Evolutionary conservation across 257 asterid species (phyloP), one percentile per base, ranked within the genome.

Genomic region (Penstemon newberryi): DNA sequence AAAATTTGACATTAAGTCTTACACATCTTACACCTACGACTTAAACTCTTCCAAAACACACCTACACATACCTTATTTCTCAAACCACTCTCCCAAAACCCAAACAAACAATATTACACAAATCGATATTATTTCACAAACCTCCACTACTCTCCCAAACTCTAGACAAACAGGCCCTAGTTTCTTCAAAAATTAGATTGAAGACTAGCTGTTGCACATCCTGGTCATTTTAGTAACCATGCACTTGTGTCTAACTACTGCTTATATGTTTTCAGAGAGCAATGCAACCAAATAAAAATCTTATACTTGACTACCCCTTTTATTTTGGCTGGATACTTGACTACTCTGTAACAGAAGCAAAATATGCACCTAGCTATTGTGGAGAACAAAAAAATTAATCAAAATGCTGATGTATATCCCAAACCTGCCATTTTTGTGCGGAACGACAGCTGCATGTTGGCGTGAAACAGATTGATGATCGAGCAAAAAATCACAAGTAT

Each of bases 381-480:
- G 44, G 67, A 46, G 9, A 8, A 70, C 57, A 60, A n/a, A 67
- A 12, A 47, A 63, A 66, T 44, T 37, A 47, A 59, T 6, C 61
- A 33, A 46, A 56, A 73, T 36, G 57, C 13, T 4, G 56, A 50
- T 13, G 5, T 45, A 66, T 4, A 13, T 53, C 63, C 57, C 80
- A 49, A 73, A 93, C 99, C 96, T 83, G 75, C 97, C 99, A 73
- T 90, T 75, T 81, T 87, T 93, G 84, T 93, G 99, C 33, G 96
- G 92, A 69, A 90, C 63, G 5, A 90, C 99, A 70, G 85, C 99
- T 39, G 99, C 99, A 63, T 93, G 99, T 71, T 93, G 99, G 60
- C 99, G 90, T 11, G 99, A 93, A 44, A 93, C 99, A 25, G 99
- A 93, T 79, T 90, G 99, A 76, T 93, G 99, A 77, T 93, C 99